A percentile compares a stretch with the other conserved stretches of the same genome.
These are phyloP conservation scores for Neurospora africana DNA, from an alignment of 495 filamentous ascomycete species.

Conservation along the genomic window DNA sequence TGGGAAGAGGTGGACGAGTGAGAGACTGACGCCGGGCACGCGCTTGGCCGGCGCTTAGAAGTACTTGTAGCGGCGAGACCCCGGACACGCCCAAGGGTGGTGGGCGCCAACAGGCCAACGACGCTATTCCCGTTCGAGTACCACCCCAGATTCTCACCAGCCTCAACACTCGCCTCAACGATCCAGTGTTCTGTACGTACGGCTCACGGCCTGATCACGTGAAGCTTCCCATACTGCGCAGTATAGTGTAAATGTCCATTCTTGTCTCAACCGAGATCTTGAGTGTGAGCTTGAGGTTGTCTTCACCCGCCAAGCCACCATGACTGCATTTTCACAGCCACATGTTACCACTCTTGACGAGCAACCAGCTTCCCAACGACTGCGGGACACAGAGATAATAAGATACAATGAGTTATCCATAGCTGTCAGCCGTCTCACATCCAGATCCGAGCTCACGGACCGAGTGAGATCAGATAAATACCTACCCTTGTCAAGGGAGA, in stretches of 20 bases:
- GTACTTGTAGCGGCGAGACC: not conserved
- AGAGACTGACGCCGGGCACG: conserved; percentile 4
- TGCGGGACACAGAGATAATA: not conserved
- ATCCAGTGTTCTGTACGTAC: not conserved
- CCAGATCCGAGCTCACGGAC: not conserved
- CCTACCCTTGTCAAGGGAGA: not conserved
- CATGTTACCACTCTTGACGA: not conserved
- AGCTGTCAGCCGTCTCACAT: not conserved
- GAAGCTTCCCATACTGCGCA: not conserved
- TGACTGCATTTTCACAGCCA: not conserved
- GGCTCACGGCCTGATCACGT: not conserved
- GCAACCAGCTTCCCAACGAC: not conserved
- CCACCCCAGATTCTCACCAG: not conserved
- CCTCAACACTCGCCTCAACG: not conserved
- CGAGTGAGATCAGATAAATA: not conserved
- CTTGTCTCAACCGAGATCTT: not conserved
- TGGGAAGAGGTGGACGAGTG: not conserved
- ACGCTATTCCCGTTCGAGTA: not conserved
- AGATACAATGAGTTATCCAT: not conserved
- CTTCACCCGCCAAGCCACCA: not conserved
- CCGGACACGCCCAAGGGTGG: not conserved
- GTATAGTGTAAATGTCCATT: not conserved
- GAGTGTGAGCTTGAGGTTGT: not conserved
- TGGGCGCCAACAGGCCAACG: not conserved
- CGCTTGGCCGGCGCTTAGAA: conserved; percentile 24